Evolutionary conservation across 495 filamentous ascomycete genomes (phyloP), one percentile per base, ranked within the genome.

Genomic region (Thermothielavioides terrestris): DNA sequence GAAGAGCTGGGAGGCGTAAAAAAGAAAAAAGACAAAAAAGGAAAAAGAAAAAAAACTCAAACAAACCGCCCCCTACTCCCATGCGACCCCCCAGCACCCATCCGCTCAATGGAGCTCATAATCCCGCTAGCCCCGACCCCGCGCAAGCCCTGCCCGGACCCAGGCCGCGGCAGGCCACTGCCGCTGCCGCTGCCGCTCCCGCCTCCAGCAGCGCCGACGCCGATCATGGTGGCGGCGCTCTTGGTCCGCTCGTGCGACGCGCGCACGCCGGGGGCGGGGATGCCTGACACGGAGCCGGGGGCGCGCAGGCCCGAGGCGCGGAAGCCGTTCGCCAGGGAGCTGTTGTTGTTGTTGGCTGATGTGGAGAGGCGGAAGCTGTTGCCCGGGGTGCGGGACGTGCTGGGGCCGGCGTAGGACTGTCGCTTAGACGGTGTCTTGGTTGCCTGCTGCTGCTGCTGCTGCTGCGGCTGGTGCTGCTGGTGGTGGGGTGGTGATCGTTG

Each of bases 31-130:
- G 40, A 42, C 28, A 49, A 45, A 42, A 34, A 38, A 31, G 30
- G 8, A 18, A 38, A 18, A 26, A 22, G 34, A 20, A 10, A 9
- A 8, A 5, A 12, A 0, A 11, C 7, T 12, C 50, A n/a, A n/a
- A n/a, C 35, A 25, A 2, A 42, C 42, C 28, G 39, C 48, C 30
- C 38, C 38, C 26, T 52, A 28, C 20, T n/a, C 43, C 54, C 46
- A 45, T 58, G n/a, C n/a, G n/a, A 51, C 22, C 42, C 55, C 14
- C 46, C 42, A 25, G 38, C 45, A 42, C 81, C 81, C 82, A 84
- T 85, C 63, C 78, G 75, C 68, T 85, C 83, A 66, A 85, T 84
- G 6, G 79, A 82, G 38, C 76, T 78, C 83, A 86, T 83, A 51
- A 85, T 82, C 32, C 81, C 79, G 9, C 45, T n/a, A n/a, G n/a